phyloP scores from a whole-genome alignment of 306 rosid genomes.

The Crotalaria pallida region DNA sequence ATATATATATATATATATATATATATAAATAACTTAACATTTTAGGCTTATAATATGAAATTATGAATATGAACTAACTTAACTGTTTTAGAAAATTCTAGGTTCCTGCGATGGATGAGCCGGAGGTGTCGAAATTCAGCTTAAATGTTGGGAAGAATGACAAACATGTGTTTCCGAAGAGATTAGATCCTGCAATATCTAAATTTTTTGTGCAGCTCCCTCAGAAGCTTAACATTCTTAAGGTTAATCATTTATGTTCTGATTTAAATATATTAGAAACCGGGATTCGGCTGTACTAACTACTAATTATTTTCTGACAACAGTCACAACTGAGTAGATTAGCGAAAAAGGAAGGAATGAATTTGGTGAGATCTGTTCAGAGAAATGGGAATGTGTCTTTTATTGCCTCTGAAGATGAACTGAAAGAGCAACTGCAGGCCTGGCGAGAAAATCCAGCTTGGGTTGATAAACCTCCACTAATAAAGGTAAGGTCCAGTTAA shows the following conservation, averaged over 20 bases:
- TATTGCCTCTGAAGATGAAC: constrained; percentile 54
- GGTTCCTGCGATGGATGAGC: constrained; percentile 53
- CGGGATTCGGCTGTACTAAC: neutral
- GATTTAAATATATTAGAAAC: neutral
- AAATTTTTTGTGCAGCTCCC: constrained; percentile 64
- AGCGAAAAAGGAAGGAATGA: constrained; percentile 38
- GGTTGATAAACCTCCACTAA: constrained; percentile 59
- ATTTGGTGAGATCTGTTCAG: constrained; percentile 26
- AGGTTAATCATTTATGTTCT: constrained; percentile 41
- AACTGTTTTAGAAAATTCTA: constrained; percentile 19
- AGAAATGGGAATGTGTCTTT: constrained; percentile 26
- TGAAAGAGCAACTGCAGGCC: constrained; percentile 72
- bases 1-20: no score
- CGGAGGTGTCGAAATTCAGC: constrained; percentile 35
- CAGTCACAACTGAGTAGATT: constrained; percentile 69
- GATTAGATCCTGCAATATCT: constrained; percentile 44
- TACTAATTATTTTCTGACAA: neutral
- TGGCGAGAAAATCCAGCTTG: constrained; percentile 91
- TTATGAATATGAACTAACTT: neutral
- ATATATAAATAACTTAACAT: no score
- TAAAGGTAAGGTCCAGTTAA: constrained; percentile 50
- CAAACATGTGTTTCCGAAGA: constrained; percentile 34
- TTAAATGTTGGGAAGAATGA: constrained; percentile 34
- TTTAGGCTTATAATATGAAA: constrained; percentile 10
- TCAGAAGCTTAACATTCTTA: constrained; percentile 50